Evolutionary conservation across 176 grass and related monocot species (phyloP).

Genomic region (Triticum urartu): DNA sequence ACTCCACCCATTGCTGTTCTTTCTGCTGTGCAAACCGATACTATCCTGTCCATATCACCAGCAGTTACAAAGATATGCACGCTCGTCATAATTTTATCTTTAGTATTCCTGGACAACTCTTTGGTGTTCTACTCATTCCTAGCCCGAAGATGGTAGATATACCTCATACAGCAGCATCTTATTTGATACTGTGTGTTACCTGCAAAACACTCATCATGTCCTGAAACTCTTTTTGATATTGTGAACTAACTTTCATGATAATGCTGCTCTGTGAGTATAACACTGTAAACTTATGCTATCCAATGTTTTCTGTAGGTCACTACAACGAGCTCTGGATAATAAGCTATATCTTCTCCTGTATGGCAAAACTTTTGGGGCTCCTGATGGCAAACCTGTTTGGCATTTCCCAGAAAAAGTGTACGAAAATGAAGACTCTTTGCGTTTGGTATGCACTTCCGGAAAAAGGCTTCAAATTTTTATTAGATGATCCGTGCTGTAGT

Average conservation of each 20-base stretch:
- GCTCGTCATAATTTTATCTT: neutral
- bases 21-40: neutral
- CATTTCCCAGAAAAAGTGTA: slow-evolving; percentile 96
- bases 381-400: slow-evolving; percentile 72
- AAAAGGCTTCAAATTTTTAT: neutral
- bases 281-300: neutral
- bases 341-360: slow-evolving; percentile 94
- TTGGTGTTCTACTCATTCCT: neutral
- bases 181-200: neutral
- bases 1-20: neutral
- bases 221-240: neutral
- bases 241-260: neutral
- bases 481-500: neutral
- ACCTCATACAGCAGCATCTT: neutral
- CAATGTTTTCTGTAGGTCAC: slow-evolving; percentile 52
- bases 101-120: neutral
- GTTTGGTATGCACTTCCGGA: slow-evolving; percentile 45
- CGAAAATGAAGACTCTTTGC: slow-evolving; percentile 83
- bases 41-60: neutral
- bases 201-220: neutral
- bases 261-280: neutral
- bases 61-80: neutral
- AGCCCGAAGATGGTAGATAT: neutral
- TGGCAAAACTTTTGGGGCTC: slow-evolving; percentile 54
- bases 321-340: slow-evolving; percentile 83